Percentiles rank a stretch among this genome's conserved stretches.
phyloP scores from a whole-genome alignment of 2,329 filamentous ascomycete species.

The Pseudopithomyces maydicus region DNA sequence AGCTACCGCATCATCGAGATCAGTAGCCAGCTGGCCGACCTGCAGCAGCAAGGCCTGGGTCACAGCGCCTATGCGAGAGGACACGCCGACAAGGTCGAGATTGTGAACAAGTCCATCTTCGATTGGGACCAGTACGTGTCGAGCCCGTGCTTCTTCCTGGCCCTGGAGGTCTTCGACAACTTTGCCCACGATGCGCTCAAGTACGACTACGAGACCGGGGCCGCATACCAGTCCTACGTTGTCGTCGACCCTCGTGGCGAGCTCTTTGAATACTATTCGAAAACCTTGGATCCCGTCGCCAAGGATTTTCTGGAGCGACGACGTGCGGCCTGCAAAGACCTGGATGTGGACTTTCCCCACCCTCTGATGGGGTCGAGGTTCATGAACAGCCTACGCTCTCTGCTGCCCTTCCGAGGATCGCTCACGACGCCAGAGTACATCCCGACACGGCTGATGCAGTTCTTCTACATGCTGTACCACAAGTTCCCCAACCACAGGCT shows the following conservation, averaged over 20 bases:
- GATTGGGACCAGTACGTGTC: conserved; percentile 90
- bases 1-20: conserved; percentile 97
- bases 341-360: conserved; percentile 57
- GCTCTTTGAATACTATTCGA: conserved; percentile 92
- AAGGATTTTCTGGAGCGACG: conserved; percentile 84
- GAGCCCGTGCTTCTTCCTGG: conserved; percentile 94
- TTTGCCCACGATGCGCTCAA: conserved; percentile 94
- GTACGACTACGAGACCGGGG: conserved; percentile 81
- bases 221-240: conserved; percentile 85
- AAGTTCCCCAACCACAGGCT: conserved; percentile 92
- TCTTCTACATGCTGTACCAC: conserved; percentile 87
- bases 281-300: conserved; percentile 79
- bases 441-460: conserved; percentile 92
- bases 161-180: conserved; percentile 98
- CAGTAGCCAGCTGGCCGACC: conserved; percentile 74
- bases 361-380: conserved; percentile 61
- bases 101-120: conserved; percentile 93
- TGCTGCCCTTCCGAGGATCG: conserved; percentile 74
- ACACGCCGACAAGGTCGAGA: conserved; percentile 85
- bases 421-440: conserved; percentile 89
- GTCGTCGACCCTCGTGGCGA: conserved; percentile 84
- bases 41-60: conserved; percentile 75
- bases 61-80: conserved; percentile 71
- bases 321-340: conserved; percentile 66
- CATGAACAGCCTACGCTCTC: conserved; percentile 65